Evolutionary conservation across 169 alveolate genomes (phyloP).

Genomic region (Cystoisospora suis): DNA sequence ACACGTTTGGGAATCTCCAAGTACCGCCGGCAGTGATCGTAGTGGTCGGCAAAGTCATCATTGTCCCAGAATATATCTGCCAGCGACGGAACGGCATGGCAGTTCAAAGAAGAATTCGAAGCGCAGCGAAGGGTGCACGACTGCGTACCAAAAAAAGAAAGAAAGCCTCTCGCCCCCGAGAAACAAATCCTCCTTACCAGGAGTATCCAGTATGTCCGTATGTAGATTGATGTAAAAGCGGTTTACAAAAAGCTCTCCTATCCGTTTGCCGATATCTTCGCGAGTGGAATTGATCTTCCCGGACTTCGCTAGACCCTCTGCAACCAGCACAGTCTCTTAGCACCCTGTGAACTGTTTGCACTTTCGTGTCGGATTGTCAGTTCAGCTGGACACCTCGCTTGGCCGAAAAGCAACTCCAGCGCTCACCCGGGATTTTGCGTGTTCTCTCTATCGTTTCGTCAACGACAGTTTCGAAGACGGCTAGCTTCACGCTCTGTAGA

Average conservation of each 20-base stretch:
- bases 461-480: constrained; percentile 82
- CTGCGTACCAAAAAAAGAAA: no score
- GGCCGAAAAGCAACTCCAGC: no score
- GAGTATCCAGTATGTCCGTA: constrained; percentile 85
- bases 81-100: background rate
- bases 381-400: no score
- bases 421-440: constrained; percentile 79
- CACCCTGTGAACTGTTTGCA: no score
- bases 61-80: constrained; percentile 85
- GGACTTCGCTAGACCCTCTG: constrained; percentile 81
- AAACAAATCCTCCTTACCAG: constrained; percentile 66
- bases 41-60: constrained; percentile 83
- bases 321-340: no score
- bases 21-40: constrained; percentile 78
- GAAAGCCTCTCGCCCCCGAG: background rate
- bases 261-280: constrained; percentile 80
- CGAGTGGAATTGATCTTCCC: constrained; percentile 81
- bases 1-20: constrained; percentile 85
- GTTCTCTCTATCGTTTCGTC: constrained; percentile 83
- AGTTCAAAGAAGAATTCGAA: no score
- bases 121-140: no score
- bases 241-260: constrained; percentile 84
- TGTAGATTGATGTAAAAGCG: constrained; percentile 84
- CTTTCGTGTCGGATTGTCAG: no score
- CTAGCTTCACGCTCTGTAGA: constrained; percentile 77